Base-by-base conservation (phyloP, 2,329 filamentous ascomycete species). In the Dactylellina parvicollis region DNA sequence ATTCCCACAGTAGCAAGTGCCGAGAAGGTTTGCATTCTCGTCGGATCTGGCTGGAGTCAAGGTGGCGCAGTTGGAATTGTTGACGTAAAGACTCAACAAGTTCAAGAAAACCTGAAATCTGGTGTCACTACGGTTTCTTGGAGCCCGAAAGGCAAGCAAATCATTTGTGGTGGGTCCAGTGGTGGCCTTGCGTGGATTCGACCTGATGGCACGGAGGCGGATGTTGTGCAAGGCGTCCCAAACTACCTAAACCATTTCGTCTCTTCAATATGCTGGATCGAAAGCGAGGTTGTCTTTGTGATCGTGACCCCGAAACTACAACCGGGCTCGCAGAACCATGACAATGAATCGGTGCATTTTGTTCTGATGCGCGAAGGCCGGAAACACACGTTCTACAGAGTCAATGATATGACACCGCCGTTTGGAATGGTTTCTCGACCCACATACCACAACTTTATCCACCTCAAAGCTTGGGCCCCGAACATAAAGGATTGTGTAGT, bases 91-190 rank as follows among this genome's bases (percentile, higher is more conserved):
- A 88, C 99, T 80, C 91, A 91, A 5, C 91, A 96, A 80, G 81
- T 99, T 71, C 89, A 90, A 77, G 75, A 83, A 78, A 82, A 89
- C 0, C 83, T 96, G 75, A 91, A 89, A 78, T 84, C 86, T 26
- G 89, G 90, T 50, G 93, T 96, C 26, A 92, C 89, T 79, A 95
- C 90, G 78, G 86, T 92, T 4, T 89, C 91, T 64, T 99, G 96
- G 95, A 99, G 95, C 80, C 90, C 88, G 73, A 92, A 89, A 79
- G 95, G 95, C 49, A 99, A 96, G 80, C 94, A 98, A 79, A 84
- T 99, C 44, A 89, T 96, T 46, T 93, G 92, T 76, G 95, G 96
- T 14, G 84, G 95, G 77, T 88, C 85, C 4, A 88, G 97, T 81
- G 95, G 95, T 67, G 89, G 88, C 10, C 88, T 90, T 57, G 86